These are phyloP conservation scores for Zea luxurians DNA, from an alignment of 176 grass and related monocot species.

Conservation along the genomic window DNA sequence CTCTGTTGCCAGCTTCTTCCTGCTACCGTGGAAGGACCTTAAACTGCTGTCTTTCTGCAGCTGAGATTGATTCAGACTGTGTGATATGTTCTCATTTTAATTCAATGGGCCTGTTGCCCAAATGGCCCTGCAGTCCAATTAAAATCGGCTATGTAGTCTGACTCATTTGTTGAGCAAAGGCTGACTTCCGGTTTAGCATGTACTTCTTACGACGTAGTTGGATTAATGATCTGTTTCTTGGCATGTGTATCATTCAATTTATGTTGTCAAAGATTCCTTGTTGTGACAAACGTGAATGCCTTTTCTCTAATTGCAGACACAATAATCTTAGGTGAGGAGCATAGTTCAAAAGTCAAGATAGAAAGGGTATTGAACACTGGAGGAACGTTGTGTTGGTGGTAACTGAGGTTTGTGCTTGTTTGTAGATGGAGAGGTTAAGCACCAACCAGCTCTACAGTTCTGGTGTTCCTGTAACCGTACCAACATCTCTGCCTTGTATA, in stretches of 20 bases:
- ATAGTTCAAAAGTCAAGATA: neutral
- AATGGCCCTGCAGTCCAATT: neutral
- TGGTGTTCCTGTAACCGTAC: constrained; percentile 46
- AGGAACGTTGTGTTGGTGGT: constrained; percentile 11
- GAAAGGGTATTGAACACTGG: neutral
- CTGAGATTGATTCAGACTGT: neutral
- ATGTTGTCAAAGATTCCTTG: neutral
- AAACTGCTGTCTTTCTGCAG: neutral
- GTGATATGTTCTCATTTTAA: neutral
- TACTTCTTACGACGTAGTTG: neutral
- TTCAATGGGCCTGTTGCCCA: neutral
- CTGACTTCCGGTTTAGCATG: neutral
- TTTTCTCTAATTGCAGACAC: constrained; percentile 18
- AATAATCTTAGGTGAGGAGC: constrained; percentile 27
- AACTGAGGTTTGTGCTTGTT: constrained; percentile 1
- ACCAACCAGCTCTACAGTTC: constrained; percentile 40
- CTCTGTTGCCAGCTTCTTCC: neutral
- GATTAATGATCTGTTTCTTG: neutral
- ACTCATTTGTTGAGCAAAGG: neutral
- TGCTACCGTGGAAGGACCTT: neutral
- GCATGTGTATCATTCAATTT: constrained; percentile 1
- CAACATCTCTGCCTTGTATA: constrained; percentile 48
- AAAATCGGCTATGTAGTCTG: neutral
- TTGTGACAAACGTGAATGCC: neutral
- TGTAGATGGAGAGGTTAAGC: constrained; percentile 54